These are phyloP conservation scores for Lophium mytilinum DNA, from an alignment of 495 filamentous ascomycete genomes.

Conservation along the genomic window DNA sequence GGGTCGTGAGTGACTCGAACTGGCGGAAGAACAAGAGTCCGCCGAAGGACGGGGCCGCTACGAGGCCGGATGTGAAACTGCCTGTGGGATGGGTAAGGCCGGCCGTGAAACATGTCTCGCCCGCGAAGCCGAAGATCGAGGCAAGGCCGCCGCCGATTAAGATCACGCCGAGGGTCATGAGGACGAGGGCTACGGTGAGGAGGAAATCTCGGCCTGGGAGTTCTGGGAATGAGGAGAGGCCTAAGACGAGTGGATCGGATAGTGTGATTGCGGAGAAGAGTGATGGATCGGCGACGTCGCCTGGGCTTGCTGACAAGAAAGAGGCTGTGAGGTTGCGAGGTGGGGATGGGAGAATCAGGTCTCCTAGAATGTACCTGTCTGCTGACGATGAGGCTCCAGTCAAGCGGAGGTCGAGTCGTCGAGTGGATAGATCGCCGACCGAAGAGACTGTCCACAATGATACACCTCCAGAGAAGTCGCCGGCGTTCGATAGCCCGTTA, in stretches of 20 bases:
- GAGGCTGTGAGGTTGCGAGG: constrained; percentile 6
- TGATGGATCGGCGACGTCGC: constrained; percentile 3
- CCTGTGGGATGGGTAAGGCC: constrained; percentile 25
- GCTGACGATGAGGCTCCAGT: constrained; percentile 10
- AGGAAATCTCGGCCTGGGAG: constrained; percentile 17
- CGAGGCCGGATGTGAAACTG: constrained; percentile 14
- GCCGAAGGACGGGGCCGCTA: constrained; percentile 10
- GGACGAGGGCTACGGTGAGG: constrained; percentile 4
- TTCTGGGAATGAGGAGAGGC: constrained; percentile 16
- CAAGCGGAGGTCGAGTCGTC: constrained; percentile 1
- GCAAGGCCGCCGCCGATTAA: constrained; percentile 1
- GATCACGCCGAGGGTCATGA: not conserved
- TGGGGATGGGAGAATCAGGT: not conserved
- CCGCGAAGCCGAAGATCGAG: constrained; percentile 9
- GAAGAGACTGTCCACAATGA: constrained; percentile 2
- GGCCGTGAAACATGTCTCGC: constrained; percentile 2
- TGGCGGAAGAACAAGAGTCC: constrained; percentile 31
- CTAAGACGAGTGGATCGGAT: constrained; percentile 18
- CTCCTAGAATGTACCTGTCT: constrained; percentile 13
- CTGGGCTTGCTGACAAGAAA: constrained; percentile 1
- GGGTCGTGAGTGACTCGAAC: constrained; percentile 38
- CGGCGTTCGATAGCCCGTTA: not conserved
- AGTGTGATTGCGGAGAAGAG: constrained; percentile 8
- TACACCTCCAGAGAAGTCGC: constrained; percentile 2
- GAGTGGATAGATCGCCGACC: constrained; percentile 3